Base-by-base conservation (phyloP, 257 asterid species). In the Gentiana straminea region DNA sequence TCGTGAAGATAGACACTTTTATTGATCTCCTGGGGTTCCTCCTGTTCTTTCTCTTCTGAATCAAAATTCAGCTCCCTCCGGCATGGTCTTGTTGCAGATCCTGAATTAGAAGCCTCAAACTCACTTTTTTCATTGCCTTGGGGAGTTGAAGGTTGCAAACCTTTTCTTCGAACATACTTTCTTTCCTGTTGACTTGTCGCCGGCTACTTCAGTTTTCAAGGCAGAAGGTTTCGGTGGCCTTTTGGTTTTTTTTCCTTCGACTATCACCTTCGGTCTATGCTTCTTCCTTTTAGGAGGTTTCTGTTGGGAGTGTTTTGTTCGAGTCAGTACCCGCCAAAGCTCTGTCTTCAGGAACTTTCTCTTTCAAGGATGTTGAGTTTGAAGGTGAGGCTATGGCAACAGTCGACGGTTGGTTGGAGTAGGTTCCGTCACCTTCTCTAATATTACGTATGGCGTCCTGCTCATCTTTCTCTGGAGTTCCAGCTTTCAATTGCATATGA, bases 251-350 rank as follows among this genome's bases (percentile, higher is more conserved):
- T n/a, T n/a, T 66, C 81, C 85, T 80, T 87, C 97, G 36, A 66
- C 74, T 4, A 88, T 75, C 45, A 92, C 98, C 77, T 92, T 92
- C 1, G 98, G 97, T 52, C 93, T 72, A 74, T 83, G 93, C 72
- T 92, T 92, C 65, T 77, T 81, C 70, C 95, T 83, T 72, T 68
- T 88, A 49, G 84, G 93, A 43, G 86, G 46, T 66, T 71, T 87
- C 45, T 56, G 79, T 53, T 64, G 78, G 52, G 94, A n/a, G 98
- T 8, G 97, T 83, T 73, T 74, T 73, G 81, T 79, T 85, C 49
- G 76, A 75, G 72, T 85, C 92, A 52, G 83, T 79, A 24, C 72
- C 94, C 57, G 57, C 79, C 11, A 61, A 41, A 63, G 59, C 69
- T 65, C 59, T 65, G 13, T 57, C 73, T 34, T 60, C 81, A 34